Evolutionary conservation across 192 early-diverging fungal genomes (phyloP), one percentile per base, ranked within the genome.

Genomic region (Podila epigama): DNA sequence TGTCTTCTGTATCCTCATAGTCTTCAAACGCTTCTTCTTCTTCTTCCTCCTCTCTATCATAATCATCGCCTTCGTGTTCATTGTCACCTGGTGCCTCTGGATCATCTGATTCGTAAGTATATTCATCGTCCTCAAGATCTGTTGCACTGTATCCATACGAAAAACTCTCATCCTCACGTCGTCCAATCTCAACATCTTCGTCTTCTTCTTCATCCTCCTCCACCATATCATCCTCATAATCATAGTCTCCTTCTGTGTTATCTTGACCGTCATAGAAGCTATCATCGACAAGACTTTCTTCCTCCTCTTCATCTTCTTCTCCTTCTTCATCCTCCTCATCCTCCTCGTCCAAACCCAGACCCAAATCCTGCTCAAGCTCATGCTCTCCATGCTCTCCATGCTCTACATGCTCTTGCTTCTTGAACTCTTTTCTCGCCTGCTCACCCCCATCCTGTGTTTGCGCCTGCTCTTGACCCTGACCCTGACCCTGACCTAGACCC

Each of bases 151-250:
- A 52, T 9, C 50, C 18, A 27, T 51, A 58, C 1, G 41, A 28
- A 34, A 40, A 54, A 29, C 51, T 60, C 34, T 53, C 58, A 2
- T 44, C 55, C 13, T 66, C 41, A 28, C n/a, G n/a, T n/a, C n/a
- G n/a, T n/a, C 58, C 54, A 53, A 66, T 34, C 10, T 41, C 55
- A n/a, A n/a, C 13, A 9, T 39, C 37, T 6, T 39, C 37, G 7
- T 39, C 37, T 2, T 60, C 67, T 4, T 60, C 36, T 5, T 69
- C 67, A 33, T 32, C 58, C 22, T 50, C 51, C 3, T 42, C 42
- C 4, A 60, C 51, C 25, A 42, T 25, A 53, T 66, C 63, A 36
- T 42, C 37, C 15, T 51, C 41, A 52, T 58, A 42, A 27, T 40
- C 35, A 29, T 41, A 15, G 48, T 51, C 27, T 68, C 58, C 40